A percentile compares a stretch with the other conserved stretches of the same genome.
phyloP scores from a whole-genome alignment of 148 eudicot species.

The Vaccinium vitisidaea region DNA sequence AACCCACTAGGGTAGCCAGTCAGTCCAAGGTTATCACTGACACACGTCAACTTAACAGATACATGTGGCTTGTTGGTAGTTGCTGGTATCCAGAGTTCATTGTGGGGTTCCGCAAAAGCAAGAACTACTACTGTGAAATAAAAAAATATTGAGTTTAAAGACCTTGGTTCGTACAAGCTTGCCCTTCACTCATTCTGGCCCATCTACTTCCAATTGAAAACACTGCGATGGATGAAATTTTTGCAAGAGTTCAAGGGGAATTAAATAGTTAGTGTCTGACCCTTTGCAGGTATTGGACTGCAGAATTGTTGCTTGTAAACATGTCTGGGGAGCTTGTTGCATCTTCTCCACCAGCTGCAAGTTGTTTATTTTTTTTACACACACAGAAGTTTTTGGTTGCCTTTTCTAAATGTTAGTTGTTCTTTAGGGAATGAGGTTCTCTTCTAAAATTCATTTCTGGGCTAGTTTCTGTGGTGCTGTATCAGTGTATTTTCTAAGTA shows the following conservation, averaged over 20 bases:
- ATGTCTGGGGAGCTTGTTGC: neutral
- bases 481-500: neutral
- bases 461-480: neutral
- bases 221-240: neutral
- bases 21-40: neutral
- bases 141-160: neutral
- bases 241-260: neutral
- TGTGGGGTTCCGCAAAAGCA: neutral
- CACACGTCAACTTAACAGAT: neutral
- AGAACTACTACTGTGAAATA: neutral
- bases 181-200: conserved; percentile 4
- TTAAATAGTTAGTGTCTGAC: neutral
- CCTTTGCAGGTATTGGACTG: neutral
- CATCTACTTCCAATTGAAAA: neutral
- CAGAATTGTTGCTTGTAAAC: neutral
- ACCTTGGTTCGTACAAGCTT: neutral
- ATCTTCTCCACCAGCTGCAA: neutral
- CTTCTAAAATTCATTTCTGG: neutral
- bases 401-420: neutral
- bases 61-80: neutral
- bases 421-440: neutral
- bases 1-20: neutral
- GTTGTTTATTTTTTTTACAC: neutral
- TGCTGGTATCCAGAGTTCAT: neutral
- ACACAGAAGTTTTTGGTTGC: neutral